Evolutionary conservation across 495 filamentous ascomycete species (phyloP).

Genomic region (Aspergillus baeticus): DNA sequence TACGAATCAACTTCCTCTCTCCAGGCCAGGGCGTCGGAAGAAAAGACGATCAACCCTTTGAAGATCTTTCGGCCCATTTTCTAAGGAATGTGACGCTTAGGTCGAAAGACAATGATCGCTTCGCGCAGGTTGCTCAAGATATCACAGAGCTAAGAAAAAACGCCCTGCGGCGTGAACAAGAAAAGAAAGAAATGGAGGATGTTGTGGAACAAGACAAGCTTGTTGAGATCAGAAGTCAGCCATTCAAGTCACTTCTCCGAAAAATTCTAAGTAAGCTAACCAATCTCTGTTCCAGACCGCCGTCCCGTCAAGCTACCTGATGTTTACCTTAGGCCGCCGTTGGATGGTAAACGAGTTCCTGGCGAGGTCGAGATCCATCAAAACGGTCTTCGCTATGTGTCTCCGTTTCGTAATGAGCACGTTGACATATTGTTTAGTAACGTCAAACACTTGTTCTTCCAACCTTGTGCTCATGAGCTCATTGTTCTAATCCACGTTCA

Average conservation of each 20-base stretch:
- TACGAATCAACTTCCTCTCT: constrained; percentile 95
- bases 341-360: constrained; percentile 94
- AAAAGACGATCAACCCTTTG: constrained; percentile 98
- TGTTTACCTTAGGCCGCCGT: constrained; percentile 87
- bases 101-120: constrained; percentile 81
- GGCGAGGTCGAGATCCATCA: constrained; percentile 97
- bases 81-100: constrained; percentile 92
- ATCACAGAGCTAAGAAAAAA: constrained; percentile 94
- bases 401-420: constrained; percentile 76
- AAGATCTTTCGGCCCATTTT: constrained; percentile 94
- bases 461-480: constrained; percentile 90
- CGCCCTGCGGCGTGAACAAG: constrained; percentile 84
- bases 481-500: constrained; percentile 98
- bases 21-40: constrained; percentile 96
- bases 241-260: constrained; percentile 25
- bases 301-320: constrained; percentile 84
- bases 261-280: no score
- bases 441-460: constrained; percentile 98
- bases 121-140: constrained; percentile 82
- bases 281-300: no score
- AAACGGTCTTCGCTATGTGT: constrained; percentile 96
- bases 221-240: constrained; percentile 80
- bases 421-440: constrained; percentile 98
- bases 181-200: constrained; percentile 99
- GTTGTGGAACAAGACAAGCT: constrained; percentile 99